Conservation (phyloP, 2,329 filamentous ascomycete genomes). For the Coleophoma crateriformis region DNA sequence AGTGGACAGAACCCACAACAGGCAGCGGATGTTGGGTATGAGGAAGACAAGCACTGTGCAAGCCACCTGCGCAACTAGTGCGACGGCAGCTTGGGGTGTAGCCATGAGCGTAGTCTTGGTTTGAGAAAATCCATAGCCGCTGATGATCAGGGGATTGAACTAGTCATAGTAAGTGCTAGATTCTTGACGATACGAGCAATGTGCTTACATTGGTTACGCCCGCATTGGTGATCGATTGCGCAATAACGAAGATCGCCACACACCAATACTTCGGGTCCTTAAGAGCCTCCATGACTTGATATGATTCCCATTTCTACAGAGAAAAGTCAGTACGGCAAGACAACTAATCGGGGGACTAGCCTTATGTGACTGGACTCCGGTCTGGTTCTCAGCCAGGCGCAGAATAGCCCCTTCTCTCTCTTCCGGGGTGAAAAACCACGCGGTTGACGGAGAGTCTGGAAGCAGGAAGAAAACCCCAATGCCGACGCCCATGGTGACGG, state of each 20-base stretch:
- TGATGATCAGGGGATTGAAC: constrained; percentile 30
- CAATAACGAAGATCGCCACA: constrained; percentile 11
- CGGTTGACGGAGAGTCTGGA: constrained; percentile 41
- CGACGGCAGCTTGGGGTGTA: constrained; percentile 50
- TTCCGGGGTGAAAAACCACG: constrained; percentile 29
- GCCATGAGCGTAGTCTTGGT: constrained; percentile 36
- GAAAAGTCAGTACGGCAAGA: too few relatives aligned
- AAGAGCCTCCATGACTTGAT: constrained; percentile 31
- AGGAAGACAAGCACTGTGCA: neutral
- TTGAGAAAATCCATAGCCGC: constrained; percentile 26
- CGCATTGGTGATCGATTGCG: constrained; percentile 29
- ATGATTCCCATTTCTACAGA: constrained; percentile 19
- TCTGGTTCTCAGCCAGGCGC: constrained; percentile 3
- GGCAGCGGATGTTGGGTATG: constrained; percentile 1
- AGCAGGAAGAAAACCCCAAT: constrained; percentile 36
- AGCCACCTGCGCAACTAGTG: constrained; percentile 1
- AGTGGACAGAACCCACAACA: constrained; percentile 11
- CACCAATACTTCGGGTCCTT: constrained; percentile 26
- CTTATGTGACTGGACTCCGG: neutral
- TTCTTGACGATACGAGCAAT: neutral
- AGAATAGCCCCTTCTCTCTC: constrained; percentile 30
- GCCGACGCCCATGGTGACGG: constrained; percentile 19
- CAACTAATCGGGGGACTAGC: constrained; percentile 9
- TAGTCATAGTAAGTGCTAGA: neutral
- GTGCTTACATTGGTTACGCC: constrained; percentile 29